These are phyloP conservation scores for Suillus spraguei DNA, from an alignment of 768 basidiomycete genomes.

Conservation along the genomic window DNA sequence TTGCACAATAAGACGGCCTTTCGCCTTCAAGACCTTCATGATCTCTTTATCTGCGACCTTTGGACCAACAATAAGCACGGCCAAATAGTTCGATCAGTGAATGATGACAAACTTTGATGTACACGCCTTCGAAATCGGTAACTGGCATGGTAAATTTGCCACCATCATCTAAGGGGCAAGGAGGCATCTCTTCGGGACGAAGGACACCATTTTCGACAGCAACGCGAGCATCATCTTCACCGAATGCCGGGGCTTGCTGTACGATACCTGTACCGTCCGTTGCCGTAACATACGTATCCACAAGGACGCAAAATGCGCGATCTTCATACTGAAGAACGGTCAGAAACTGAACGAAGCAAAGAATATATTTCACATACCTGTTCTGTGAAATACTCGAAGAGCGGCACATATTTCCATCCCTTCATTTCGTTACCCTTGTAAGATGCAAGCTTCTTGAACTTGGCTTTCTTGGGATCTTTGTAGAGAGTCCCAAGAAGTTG, in stretches of 20 bases:
- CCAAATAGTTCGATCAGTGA: background rate
- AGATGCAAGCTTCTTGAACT: constrained; percentile 86
- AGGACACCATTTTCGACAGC: constrained; percentile 83
- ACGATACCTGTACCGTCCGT: constrained; percentile 97
- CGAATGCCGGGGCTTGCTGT: constrained; percentile 97
- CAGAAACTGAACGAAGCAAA: background rate
- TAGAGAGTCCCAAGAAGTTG: constrained; percentile 83
- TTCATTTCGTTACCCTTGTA: constrained; percentile 94
- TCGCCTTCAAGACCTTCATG: constrained; percentile 85
- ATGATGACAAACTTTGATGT: constrained; percentile 74
- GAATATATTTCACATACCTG: constrained; percentile 52
- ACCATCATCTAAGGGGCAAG: constrained; percentile 91
- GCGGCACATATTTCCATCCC: constrained; percentile 92
- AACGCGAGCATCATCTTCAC: constrained; percentile 98
- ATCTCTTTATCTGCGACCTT: constrained; percentile 94
- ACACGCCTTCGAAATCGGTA: constrained; percentile 81
- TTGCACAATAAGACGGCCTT: constrained; percentile 86
- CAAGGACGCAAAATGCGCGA: constrained; percentile 85
- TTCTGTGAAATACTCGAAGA: constrained; percentile 97
- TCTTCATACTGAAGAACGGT: constrained; percentile 73
- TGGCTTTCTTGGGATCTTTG: constrained; percentile 97
- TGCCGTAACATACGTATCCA: constrained; percentile 92
- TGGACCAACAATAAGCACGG: constrained; percentile 9
- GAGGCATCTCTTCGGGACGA: constrained; percentile 89
- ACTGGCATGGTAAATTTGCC: constrained; percentile 90